These are phyloP conservation scores for Trichothecium sympodiale DNA, from an alignment of 2,329 filamentous ascomycete species.

Conservation along the genomic window DNA sequence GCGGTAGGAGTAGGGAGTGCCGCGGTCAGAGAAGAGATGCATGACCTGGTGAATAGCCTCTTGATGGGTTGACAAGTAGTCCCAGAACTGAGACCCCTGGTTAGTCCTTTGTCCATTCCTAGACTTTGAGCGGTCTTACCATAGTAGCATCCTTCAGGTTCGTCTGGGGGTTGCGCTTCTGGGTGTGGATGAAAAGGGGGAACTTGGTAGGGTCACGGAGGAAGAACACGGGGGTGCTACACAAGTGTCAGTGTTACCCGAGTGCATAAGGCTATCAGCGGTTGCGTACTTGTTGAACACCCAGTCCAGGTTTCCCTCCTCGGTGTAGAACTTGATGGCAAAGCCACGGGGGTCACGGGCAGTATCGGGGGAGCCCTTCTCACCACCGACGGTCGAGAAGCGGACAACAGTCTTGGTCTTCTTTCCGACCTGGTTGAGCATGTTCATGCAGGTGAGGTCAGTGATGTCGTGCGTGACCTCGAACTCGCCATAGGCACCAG, in stretches of 20 bases:
- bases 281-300: constrained; percentile 54
- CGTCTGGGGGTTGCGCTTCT: constrained; percentile 64
- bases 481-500: constrained; percentile 43
- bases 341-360: constrained; percentile 62
- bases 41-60: constrained; percentile 47
- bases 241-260: constrained; percentile 47
- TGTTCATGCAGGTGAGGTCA: constrained; percentile 41
- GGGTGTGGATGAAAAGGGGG: constrained; percentile 65
- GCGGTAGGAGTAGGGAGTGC: constrained; percentile 41
- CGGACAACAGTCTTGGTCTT: constrained; percentile 48
- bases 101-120: constrained; percentile 31
- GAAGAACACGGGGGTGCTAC: constrained; percentile 45
- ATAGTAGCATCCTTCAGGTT: constrained; percentile 60
- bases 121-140: too few species aligned
- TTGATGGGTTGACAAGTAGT: constrained; percentile 47
- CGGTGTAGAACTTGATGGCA: constrained; percentile 47
- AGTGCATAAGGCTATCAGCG: too few species aligned
- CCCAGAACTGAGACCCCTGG: constrained; percentile 57
- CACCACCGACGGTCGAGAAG: constrained; percentile 62
- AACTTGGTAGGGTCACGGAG: constrained; percentile 64
- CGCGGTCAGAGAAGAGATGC: constrained; percentile 46
- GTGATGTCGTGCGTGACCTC: constrained; percentile 47
- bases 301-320: constrained; percentile 56
- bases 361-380: constrained; percentile 54
- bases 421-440: constrained; percentile 41